A percentile compares a stretch with the other conserved stretches of the same genome.
phyloP scores from a whole-genome alignment of 441 rosid genomes.

The Populus hybrid region DNA sequence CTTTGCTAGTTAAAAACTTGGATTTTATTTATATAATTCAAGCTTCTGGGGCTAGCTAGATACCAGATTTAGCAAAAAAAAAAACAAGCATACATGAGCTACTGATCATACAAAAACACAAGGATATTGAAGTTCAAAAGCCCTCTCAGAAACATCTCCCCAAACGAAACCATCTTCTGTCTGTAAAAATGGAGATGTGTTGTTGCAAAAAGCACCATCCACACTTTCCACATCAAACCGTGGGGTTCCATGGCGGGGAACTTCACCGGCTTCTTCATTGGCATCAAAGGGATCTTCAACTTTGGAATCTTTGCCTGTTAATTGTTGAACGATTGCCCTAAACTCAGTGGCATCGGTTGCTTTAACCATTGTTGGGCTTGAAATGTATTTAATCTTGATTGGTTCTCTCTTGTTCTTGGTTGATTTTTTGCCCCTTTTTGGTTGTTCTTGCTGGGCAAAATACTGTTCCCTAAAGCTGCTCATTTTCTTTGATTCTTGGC shows the following conservation, averaged over 20 bases:
- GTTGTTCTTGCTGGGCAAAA: background rate
- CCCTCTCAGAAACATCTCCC: conserved; percentile 15
- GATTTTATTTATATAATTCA: background rate
- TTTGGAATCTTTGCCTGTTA: conserved; percentile 42
- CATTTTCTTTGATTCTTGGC: conserved; percentile 16
- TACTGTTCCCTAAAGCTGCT: conserved; percentile 17
- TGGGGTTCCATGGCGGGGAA: background rate
- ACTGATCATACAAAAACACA: conserved; percentile 7
- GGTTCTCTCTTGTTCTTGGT: conserved; percentile 24
- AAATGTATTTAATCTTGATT: conserved; percentile 39
- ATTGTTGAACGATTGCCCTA: conserved; percentile 42
- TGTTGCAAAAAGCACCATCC: conserved; percentile 4
- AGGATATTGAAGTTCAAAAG: background rate
- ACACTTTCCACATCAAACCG: background rate
- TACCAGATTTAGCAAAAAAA: background rate
- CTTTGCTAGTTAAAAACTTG: background rate
- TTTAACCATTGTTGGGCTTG: conserved; percentile 42
- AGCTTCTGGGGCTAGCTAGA: background rate
- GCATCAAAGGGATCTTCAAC: background rate
- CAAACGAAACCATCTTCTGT: conserved; percentile 11
- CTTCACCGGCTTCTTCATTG: background rate
- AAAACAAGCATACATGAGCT: no score
- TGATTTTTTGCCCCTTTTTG: conserved; percentile 1
- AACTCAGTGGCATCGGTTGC: conserved; percentile 42
- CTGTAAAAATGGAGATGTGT: conserved; percentile 1